Evolutionary conservation across 2,329 filamentous ascomycete species (phyloP).

Genomic region (Ceratocystis ficicola): DNA sequence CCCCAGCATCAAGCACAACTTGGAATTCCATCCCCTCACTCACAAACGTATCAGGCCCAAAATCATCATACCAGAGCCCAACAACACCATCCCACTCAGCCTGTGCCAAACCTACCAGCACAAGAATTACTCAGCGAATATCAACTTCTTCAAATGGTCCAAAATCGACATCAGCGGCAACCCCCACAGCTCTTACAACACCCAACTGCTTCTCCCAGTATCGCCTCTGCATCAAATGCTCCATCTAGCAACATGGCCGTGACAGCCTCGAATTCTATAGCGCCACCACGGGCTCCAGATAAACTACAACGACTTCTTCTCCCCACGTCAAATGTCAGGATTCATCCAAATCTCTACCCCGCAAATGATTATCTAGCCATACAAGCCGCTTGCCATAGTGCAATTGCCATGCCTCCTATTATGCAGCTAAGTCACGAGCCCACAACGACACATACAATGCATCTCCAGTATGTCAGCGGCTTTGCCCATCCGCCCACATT

Average conservation of each 20-base stretch:
- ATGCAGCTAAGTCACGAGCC: background rate
- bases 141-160: background rate
- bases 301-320: background rate
- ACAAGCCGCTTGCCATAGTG: background rate
- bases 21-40: background rate
- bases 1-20: too few relatives aligned
- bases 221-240: background rate
- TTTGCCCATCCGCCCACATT: slow-evolving; percentile 9
- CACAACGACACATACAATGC: background rate
- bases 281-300: background rate
- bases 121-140: background rate
- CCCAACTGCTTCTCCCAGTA: background rate
- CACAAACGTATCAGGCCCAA: background rate
- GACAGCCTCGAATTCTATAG: background rate
- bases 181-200: background rate
- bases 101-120: background rate
- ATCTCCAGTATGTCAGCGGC: slow-evolving; percentile 8
- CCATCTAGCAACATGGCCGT: background rate
- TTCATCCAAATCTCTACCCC: background rate
- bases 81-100: background rate
- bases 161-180: background rate
- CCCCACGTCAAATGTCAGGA: background rate
- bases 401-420: background rate
- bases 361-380: background rate
- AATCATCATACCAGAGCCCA: background rate